Evolutionary conservation across 1,139 yeast genomes (phyloP).

Genomic region (Yamadazyma mexicana): DNA sequence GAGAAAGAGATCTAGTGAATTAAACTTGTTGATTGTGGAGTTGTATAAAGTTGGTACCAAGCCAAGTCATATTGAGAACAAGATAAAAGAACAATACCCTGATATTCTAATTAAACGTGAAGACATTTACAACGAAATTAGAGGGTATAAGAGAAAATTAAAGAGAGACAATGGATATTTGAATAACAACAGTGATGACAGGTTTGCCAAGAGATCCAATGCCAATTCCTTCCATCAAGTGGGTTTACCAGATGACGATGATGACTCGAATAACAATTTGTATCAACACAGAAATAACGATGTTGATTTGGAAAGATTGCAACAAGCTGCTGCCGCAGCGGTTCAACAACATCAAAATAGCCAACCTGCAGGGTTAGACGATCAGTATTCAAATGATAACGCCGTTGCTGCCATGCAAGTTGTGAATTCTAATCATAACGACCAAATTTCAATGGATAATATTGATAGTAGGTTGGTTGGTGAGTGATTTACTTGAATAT

Average conservation of each 20-base stretch:
- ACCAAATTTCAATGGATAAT: conserved; percentile 47
- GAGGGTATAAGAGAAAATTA: conserved; percentile 57
- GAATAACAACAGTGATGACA: conserved; percentile 15
- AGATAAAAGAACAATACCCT: conserved; percentile 53
- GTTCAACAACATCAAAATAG: conserved; percentile 29
- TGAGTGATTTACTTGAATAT: conserved; percentile 22
- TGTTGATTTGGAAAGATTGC: conserved; percentile 17
- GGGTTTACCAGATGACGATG: conserved; percentile 31
- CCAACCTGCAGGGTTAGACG: conserved; percentile 20
- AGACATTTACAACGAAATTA: conserved; percentile 57
- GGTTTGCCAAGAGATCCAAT: conserved; percentile 20
- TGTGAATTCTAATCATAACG: conserved; percentile 31
- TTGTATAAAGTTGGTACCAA: conserved; percentile 57
- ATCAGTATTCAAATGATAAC: conserved; percentile 23
- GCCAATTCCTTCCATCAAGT: conserved; percentile 36
- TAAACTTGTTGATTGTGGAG: conserved; percentile 52
- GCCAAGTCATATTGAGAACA: conserved; percentile 57
- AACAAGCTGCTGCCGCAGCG: conserved; percentile 34
- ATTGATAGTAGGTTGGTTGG: conserved; percentile 51
- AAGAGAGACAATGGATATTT: conserved; percentile 39
- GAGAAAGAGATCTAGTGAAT: conserved; percentile 53
- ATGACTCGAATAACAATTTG: conserved; percentile 19
- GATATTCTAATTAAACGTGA: conserved; percentile 57
- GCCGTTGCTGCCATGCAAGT: conserved; percentile 48
- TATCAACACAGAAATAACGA: conserved; percentile 14